Evolutionary conservation across 2,329 filamentous ascomycete genomes (phyloP), one percentile per base, ranked within the genome.

Genomic region (Amylocarpus encephaloides): DNA sequence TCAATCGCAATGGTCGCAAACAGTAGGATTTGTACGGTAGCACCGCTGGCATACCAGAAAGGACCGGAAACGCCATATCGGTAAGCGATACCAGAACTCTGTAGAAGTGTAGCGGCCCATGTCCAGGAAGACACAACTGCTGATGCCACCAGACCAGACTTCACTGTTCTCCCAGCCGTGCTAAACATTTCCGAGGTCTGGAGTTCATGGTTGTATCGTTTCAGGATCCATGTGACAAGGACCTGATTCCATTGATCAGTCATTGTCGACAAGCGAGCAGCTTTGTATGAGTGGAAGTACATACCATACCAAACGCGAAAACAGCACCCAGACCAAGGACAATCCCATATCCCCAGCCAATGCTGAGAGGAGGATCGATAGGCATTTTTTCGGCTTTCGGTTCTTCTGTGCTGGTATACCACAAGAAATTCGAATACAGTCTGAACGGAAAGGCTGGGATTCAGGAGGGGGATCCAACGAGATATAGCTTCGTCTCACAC

Each of bases 101-200:
- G 88, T 2, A 93, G 74, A 1, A 92, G 73, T 0, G 88, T 93
- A 18, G 88, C 89, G 0, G 88, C 89, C 89, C 89, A 95, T 0
- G 90, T 95, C 90, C 91, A 95, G 5, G 85, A 90, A 13, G 86
- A 91, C 3, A 95, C 88, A n/a, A 95, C 90, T 13, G 89, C 90
- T 5, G 88, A 87, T 10, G 88, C 87, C 0, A 95, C 88, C 12
- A 95, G 75, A 39, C 90, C 91, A 7, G 88, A 90, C 66, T 95
- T 95, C 58, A 95, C 88, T 1, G 87, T 90, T 54, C 91, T 77
- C 15, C 89, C 89, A 44, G 90, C 90, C 0, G 90, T 95, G 56
- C 79, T 90, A 74, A 95, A 95, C 80, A 90, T 93, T 71, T 95
- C 90, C 0, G 86, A 91, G 0, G 91, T 95, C 67, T 95, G 89